Percentiles rank a stretch among this genome's conserved stretches.
phyloP scores from a whole-genome alignment of 306 rosid genomes.

The Medicago ruthenica region DNA sequence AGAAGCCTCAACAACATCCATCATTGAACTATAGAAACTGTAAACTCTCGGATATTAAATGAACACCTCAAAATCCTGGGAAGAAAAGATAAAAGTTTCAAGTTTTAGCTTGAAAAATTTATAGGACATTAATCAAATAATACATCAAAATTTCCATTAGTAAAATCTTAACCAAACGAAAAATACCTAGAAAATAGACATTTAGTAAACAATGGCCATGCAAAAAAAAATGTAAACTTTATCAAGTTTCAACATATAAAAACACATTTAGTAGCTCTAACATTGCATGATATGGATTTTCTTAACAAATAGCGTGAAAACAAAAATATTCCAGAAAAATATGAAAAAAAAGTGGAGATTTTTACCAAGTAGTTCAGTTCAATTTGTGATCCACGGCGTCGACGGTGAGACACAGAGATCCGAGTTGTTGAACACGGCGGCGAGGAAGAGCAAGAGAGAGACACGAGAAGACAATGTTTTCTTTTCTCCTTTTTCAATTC shows the following conservation, averaged over 20 bases:
- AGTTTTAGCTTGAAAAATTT: neutral
- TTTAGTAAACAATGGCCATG: neutral
- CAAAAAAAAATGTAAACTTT: neutral
- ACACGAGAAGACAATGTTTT: too few species aligned
- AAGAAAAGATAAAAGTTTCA: neutral
- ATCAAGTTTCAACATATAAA: neutral
- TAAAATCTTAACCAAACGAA: too few species aligned
- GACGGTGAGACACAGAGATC: too few species aligned
- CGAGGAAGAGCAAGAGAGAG: too few species aligned
- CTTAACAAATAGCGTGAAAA: too few species aligned
- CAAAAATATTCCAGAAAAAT: too few species aligned
- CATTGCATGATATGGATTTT: neutral
- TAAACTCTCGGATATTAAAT: neutral
- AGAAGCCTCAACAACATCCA: slow-evolving; percentile 24
- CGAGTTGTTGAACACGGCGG: too few species aligned
- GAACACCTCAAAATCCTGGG: neutral
- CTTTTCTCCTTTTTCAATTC: too few species aligned
- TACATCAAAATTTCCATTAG: neutral
- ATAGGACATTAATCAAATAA: neutral
- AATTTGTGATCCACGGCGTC: too few species aligned
- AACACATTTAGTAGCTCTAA: neutral
- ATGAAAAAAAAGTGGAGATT: neutral
- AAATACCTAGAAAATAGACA: neutral
- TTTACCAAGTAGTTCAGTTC: neutral
- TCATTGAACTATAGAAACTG: neutral